phyloP scores from a whole-genome alignment of 2,329 filamentous ascomycete genomes.

The Myotisia sp. region DNA sequence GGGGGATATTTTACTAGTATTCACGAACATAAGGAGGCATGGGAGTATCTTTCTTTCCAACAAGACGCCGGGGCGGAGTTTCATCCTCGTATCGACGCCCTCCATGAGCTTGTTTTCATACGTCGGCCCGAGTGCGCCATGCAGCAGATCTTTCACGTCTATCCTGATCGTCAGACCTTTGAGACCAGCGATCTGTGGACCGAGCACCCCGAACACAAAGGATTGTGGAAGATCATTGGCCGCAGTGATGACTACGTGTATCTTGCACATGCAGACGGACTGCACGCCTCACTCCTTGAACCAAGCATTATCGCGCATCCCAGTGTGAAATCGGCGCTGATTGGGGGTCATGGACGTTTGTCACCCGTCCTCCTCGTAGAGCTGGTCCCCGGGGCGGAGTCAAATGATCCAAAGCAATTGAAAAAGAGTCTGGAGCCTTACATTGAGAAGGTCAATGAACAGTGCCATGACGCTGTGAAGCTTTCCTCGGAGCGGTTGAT shows the following conservation, averaged over 20 bases:
- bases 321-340: neutral
- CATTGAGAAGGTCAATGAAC: conserved; percentile 13
- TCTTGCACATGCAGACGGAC: neutral
- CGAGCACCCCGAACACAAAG: conserved; percentile 13
- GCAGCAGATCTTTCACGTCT: conserved; percentile 13
- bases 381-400: neutral
- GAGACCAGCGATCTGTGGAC: conserved; percentile 16
- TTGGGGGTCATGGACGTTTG: neutral
- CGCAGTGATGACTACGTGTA: conserved; percentile 4
- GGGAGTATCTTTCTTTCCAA: neutral
- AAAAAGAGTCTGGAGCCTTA: conserved; percentile 11
- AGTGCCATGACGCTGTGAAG: conserved; percentile 13
- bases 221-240: conserved; percentile 17
- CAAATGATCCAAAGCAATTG: neutral
- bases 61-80: neutral
- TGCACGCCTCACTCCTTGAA: neutral
- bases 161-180: conserved; percentile 13
- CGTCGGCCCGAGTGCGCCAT: neutral
- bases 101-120: neutral
- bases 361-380: neutral
- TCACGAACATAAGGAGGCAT: neutral
- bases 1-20: neutral
- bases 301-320: neutral
- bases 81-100: neutral
- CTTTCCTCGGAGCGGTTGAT: conserved; percentile 12